Evolutionary conservation across 2,329 filamentous ascomycete species (phyloP).

Genomic region (Pochonia chlamydosporia): DNA sequence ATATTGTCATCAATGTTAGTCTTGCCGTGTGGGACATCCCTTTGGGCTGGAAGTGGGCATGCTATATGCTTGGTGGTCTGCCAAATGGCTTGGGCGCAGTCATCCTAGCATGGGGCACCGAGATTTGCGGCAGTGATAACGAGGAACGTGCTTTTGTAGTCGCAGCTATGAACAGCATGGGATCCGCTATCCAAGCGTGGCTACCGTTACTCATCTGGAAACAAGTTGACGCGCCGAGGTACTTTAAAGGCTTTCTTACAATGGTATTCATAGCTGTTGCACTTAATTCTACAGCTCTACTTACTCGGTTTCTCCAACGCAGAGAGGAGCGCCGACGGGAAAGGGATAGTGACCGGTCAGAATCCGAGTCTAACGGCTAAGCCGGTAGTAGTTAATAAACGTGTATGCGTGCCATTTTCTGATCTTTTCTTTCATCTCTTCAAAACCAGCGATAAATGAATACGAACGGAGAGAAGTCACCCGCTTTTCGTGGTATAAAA

Average conservation of each 20-base stretch:
- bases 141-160: constrained; percentile 43
- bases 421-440: too few species aligned
- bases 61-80: constrained; percentile 27
- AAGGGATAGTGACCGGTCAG: too few species aligned
- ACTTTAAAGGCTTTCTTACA: not conserved
- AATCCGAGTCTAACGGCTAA: too few species aligned
- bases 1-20: constrained; percentile 19
- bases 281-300: not conserved
- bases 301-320: too few species aligned
- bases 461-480: too few species aligned
- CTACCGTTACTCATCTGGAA: not conserved
- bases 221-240: not conserved
- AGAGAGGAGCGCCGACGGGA: too few species aligned
- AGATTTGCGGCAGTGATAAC: constrained; percentile 36
- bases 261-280: not conserved
- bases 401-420: too few species aligned
- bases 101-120: constrained; percentile 41
- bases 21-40: constrained; percentile 29
- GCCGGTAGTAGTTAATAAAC: too few species aligned
- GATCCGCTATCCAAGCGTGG: not conserved
- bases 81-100: constrained; percentile 21
- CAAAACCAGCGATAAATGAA: too few species aligned
- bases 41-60: constrained; percentile 26
- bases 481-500: too few species aligned
- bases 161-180: constrained; percentile 38